phyloP scores from a whole-genome alignment of 768 basidiomycete genomes.

The Pleurotus cornucopiae region DNA sequence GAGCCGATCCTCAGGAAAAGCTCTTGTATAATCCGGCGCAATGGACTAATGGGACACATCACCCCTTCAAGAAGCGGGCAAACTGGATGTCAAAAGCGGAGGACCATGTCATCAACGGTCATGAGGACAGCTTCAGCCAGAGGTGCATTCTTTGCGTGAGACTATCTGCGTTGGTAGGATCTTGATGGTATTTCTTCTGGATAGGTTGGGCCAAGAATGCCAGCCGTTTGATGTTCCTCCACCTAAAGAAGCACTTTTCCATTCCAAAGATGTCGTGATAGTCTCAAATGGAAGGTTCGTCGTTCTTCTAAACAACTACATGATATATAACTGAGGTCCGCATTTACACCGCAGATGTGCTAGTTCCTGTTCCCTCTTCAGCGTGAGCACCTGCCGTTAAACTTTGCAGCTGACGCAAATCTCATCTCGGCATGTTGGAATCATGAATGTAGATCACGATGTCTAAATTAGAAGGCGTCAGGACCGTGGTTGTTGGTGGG shows the following conservation, averaged over 20 bases:
- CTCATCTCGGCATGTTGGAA: background rate
- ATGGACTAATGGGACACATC: slow-evolving; percentile 44
- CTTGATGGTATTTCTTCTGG: background rate
- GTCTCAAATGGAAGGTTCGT: slow-evolving; percentile 51
- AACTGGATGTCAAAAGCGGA: slow-evolving; percentile 47
- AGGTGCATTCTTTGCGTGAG: slow-evolving; percentile 22
- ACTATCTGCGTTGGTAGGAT: background rate
- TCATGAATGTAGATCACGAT: slow-evolving; percentile 45
- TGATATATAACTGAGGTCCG: background rate
- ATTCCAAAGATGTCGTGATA: slow-evolving; percentile 44
- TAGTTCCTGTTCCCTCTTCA: slow-evolving; percentile 44
- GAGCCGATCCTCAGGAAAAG: slow-evolving; percentile 38
- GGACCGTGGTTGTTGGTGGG: slow-evolving; percentile 56
- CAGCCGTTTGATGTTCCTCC: slow-evolving; percentile 32
- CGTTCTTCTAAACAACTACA: background rate
- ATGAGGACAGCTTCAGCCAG: slow-evolving; percentile 46
- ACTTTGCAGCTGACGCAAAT: background rate
- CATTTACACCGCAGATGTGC: slow-evolving; percentile 30
- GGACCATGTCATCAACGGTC: slow-evolving; percentile 40
- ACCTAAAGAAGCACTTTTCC: slow-evolving; percentile 43
- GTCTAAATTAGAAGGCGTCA: slow-evolving; percentile 53
- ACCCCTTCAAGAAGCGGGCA: slow-evolving; percentile 31
- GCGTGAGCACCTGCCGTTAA: slow-evolving; percentile 22
- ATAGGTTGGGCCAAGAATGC: slow-evolving; percentile 43
- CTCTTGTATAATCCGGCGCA: slow-evolving; percentile 46